phyloP scores from a whole-genome alignment of 331 rosid genomes.

The Quercus tomentella region DNA sequence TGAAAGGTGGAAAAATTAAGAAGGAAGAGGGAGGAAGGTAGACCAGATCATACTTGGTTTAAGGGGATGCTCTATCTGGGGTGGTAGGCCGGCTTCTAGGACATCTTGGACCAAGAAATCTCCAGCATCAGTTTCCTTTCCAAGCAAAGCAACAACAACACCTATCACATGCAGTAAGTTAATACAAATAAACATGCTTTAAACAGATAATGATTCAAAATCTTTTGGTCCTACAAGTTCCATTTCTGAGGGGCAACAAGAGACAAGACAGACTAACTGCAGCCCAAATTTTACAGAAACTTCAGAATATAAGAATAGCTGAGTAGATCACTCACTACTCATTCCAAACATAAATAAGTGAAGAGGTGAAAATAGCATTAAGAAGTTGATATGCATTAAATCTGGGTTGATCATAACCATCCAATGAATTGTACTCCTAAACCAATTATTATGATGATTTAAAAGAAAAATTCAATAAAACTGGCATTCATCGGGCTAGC shows the following conservation, averaged over 20 bases:
- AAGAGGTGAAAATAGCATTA: background rate
- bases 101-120: conserved; percentile 76
- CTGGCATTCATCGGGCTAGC: background rate
- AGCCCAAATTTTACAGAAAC: conserved; percentile 10
- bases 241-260: background rate
- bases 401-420: background rate
- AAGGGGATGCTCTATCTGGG: conserved; percentile 71
- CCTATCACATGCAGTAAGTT: conserved; percentile 43
- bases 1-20: conserved; percentile 13
- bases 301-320: background rate
- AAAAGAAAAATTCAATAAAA: background rate
- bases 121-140: conserved; percentile 70
- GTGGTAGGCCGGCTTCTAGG: conserved; percentile 89
- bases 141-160: conserved; percentile 68
- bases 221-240: background rate
- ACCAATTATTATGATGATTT: background rate
- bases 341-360: background rate
- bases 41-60: conserved; percentile 47
- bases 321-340: background rate
- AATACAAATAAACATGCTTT: conserved; percentile 20
- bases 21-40: conserved; percentile 6
- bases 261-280: conserved; percentile 2
- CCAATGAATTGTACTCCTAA: background rate
- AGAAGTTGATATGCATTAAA: background rate
- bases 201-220: background rate